Base-by-base conservation (phyloP, 2,329 filamentous ascomycete species). In the Fonsecaea erecta region DNA sequence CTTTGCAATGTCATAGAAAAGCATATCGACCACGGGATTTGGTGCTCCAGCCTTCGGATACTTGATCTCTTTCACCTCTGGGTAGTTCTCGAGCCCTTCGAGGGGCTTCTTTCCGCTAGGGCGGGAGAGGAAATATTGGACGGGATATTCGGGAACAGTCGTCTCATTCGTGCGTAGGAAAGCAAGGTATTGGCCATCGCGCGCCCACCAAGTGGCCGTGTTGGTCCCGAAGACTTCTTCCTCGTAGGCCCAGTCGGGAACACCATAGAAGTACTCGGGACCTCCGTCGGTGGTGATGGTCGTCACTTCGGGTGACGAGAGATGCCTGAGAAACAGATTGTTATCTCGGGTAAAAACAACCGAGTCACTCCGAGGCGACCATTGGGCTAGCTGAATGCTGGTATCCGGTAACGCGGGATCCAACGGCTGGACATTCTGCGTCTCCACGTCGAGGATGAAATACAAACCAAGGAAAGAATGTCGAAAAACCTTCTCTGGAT, bases 191-290 rank as follows among this genome's bases (percentile, higher is more conserved):
- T 92, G 90, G 58, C 93, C 95, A 75, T 96, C 92, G 37, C 89
- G 85, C 35, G 92, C 94, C 93, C 93, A 99, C 95, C 96, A 99
- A 0, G 93, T 96, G 4, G 91, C 94, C 67, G 86, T 92, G 71
- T 91, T 90, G 1, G 86, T 89, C 14, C 82, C 77, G 68, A 98
- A 91, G 2, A 96, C 92, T 76, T 96, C 92, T 72, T 90, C 88
- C 74, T 96, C 92, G 73, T 96, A 97, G 0, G 98, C 95, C 95
- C 95, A 99, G 76, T 99, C 96, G 0, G 95, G 95, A 21, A 97
- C 87, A 18, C 95, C 95, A 73, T 99, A 97, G 78, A 99, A 99
- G 65, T 95, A 87, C 71, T 98, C 88, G 0, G 88, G 82, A 0
- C 94, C 92, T 12, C 96, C 95, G 74, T 99, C 94, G 60, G 83